These are phyloP conservation scores for Chaetomium tenue DNA, from an alignment of 495 filamentous ascomycete genomes.

Conservation along the genomic window DNA sequence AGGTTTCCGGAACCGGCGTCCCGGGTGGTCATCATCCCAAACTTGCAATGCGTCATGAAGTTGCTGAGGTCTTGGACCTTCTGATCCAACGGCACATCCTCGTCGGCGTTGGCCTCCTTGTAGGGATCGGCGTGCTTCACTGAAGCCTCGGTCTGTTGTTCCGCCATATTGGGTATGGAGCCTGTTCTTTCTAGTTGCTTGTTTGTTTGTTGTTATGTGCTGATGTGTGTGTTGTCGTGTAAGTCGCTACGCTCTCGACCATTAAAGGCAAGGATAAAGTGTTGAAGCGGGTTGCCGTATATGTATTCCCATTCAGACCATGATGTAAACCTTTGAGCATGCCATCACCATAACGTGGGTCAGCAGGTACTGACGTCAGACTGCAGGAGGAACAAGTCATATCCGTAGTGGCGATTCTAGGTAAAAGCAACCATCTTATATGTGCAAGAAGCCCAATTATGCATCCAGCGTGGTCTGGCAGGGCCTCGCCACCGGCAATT, in stretches of 20 bases:
- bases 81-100: slow-evolving; percentile 60
- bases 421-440: background rate
- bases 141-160: slow-evolving; percentile 48
- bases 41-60: slow-evolving; percentile 71
- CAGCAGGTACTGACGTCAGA: slow-evolving; percentile 1
- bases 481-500: no score
- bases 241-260: background rate
- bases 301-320: background rate
- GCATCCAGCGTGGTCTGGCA: no score
- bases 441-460: no score
- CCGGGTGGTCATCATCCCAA: slow-evolving; percentile 71
- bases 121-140: slow-evolving; percentile 70
- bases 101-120: slow-evolving; percentile 66
- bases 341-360: background rate
- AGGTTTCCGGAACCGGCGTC: slow-evolving; percentile 59
- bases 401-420: background rate
- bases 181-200: no score
- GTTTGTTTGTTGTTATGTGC: background rate
- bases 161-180: slow-evolving; percentile 21
- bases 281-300: background rate
- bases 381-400: background rate
- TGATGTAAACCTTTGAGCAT: background rate
- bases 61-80: slow-evolving; percentile 73
- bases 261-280: background rate
- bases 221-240: background rate